Base-by-base conservation (phyloP, 2,329 filamentous ascomycete genomes). In the Trichoderma breve region DNA sequence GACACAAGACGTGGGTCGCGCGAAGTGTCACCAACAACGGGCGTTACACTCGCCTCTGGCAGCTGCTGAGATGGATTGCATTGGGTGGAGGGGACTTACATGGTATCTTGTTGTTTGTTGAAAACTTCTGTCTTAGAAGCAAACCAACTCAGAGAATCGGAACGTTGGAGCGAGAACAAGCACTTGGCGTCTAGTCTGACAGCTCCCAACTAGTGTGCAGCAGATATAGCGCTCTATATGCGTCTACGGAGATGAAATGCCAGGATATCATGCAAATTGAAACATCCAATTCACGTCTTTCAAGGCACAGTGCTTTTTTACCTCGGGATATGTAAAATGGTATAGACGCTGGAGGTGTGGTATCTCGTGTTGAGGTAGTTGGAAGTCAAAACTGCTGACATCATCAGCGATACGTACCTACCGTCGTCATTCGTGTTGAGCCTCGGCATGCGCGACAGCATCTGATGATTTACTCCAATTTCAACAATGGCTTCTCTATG, bases 351-450 rank as follows among this genome's bases (percentile, higher is more conserved):
- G 14, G 21, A 24, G 58, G 12, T 28, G 12, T 28, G 28, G 28
- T 8, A 36, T 61, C 66, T 32, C 36, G 58, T 53, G 14, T 21
- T 43, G 57, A 70, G 5, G 57, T 62, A 5, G 57, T 62, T 70
- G 55, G 26, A 47, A 47, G 26, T 60, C n/a, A 26, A 60, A 62
- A 8, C 66, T 70, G 66, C 57, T 70, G 68, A 70, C 68, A 64
- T 71, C 61, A 64, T 64, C 61, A 66, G 1, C 36, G 24, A 69
- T 26, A 58, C 58, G 34, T 30, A 65, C 34, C 36, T 39, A 39
- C 39, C 7, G 39, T 43, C 60, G 51, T 58, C 43, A 58, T 64
- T 57, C 61, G 28, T 34, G 36, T 14, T 30, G 57, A 28, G 26
- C 64, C 70, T 69, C 57, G 58, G 55, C 24, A n/a, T 53, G 30